Percentiles rank a stretch among this genome's conserved stretches.
These are phyloP conservation scores for Telfairia occidentalis DNA, from an alignment of 331 rosid species.

Conservation along the genomic window DNA sequence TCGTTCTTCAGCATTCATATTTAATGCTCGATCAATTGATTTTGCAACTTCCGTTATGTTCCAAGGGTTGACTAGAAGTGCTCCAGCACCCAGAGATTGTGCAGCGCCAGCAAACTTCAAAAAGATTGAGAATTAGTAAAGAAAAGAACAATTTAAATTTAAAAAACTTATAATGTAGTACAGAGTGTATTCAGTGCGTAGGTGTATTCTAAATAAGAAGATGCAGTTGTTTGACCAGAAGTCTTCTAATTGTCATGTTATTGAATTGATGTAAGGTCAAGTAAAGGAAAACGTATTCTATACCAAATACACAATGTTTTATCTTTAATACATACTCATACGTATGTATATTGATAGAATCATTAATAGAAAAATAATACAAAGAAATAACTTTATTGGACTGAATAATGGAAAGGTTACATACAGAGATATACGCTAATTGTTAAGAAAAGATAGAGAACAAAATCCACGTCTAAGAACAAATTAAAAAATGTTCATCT, in stretches of 20 bases:
- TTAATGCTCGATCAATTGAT: conserved; percentile 64
- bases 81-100: conserved; percentile 99
- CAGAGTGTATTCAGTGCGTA: background rate
- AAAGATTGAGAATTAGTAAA: conserved; percentile 13
- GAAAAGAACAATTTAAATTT: background rate
- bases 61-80: conserved; percentile 92
- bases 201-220: background rate
- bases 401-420: background rate
- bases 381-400: background rate
- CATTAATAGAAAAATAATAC: conserved; percentile 2
- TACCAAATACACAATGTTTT: background rate
- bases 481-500: background rate
- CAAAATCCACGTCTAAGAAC: background rate
- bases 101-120: conserved; percentile 98
- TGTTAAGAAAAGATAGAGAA: background rate
- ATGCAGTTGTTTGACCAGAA: background rate
- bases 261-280: background rate
- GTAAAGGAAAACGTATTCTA: background rate
- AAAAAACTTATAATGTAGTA: background rate
- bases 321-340: background rate
- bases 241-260: background rate
- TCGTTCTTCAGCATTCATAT: conserved; percentile 59
- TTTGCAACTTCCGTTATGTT: conserved; percentile 75
- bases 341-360: background rate
- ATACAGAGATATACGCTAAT: background rate